Conservation (phyloP, 208 protist species). For the Trypanosoma brucei region DNA sequence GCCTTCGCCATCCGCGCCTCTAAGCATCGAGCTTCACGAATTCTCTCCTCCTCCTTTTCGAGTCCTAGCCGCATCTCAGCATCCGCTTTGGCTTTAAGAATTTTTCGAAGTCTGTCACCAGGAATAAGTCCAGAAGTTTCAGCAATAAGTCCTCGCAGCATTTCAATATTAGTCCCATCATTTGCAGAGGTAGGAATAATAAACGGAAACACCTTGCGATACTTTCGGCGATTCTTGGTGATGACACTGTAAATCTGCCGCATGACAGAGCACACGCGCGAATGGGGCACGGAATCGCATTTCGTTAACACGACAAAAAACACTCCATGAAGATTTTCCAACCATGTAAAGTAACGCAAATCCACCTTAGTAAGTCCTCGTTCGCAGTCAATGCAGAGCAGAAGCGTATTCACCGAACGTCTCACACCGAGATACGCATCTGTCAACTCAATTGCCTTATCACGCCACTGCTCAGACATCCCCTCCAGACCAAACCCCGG, state of each 20-base stretch:
- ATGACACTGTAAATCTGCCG: slow-evolving; percentile 83
- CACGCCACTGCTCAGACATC: slow-evolving; percentile 86
- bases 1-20: slow-evolving; percentile 37
- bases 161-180: slow-evolving; percentile 80
- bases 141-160: slow-evolving; percentile 77
- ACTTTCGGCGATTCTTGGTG: slow-evolving; percentile 79
- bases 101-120: slow-evolving; percentile 66
- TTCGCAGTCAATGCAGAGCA: slow-evolving; percentile 88
- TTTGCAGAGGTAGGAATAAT: slow-evolving; percentile 82
- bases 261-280: slow-evolving; percentile 84
- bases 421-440: slow-evolving; percentile 89
- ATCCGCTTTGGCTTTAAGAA: slow-evolving; percentile 53
- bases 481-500: slow-evolving; percentile 89
- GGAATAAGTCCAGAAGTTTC: slow-evolving; percentile 87
- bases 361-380: slow-evolving; percentile 82
- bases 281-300: slow-evolving; percentile 86
- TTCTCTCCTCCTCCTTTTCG: slow-evolving; percentile 42
- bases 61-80: slow-evolving; percentile 44
- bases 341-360: slow-evolving; percentile 84
- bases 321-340: slow-evolving; percentile 86
- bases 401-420: slow-evolving; percentile 87
- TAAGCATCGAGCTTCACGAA: slow-evolving; percentile 40
- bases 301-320: slow-evolving; percentile 89
- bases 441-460: slow-evolving; percentile 80
- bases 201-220: slow-evolving; percentile 84